These are phyloP conservation scores for Lepiota brunneoincarnata DNA, from an alignment of 768 basidiomycete species.

Conservation along the genomic window DNA sequence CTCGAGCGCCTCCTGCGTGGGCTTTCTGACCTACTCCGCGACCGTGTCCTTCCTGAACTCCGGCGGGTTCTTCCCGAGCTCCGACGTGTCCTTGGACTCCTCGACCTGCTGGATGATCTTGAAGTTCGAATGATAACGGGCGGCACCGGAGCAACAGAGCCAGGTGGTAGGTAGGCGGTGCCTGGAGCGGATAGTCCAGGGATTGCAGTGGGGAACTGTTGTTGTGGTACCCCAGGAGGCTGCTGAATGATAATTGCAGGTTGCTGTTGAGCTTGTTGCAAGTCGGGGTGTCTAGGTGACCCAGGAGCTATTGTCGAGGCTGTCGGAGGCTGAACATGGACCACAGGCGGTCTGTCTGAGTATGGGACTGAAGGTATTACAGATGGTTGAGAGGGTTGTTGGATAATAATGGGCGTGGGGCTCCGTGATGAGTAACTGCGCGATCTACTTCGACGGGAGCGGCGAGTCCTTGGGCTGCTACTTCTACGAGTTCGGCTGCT, in stretches of 20 bases:
- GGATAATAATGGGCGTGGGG: constrained; percentile 9
- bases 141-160: neutral
- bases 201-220: constrained; percentile 16
- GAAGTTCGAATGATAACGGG: constrained; percentile 17
- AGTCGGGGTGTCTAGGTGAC: constrained; percentile 23
- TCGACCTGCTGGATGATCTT: neutral
- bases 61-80: too few relatives aligned
- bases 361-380: neutral
- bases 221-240: constrained; percentile 21
- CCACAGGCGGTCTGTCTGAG: neutral
- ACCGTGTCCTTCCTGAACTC: too few relatives aligned
- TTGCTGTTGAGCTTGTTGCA: constrained; percentile 23
- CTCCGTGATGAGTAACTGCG: constrained; percentile 4
- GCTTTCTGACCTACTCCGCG: constrained; percentile 14
- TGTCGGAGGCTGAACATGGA: constrained; percentile 18
- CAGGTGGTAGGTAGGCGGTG: neutral
- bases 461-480: neutral
- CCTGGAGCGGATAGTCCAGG: constrained; percentile 5
- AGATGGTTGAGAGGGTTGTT: neutral
- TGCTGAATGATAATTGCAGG: constrained; percentile 27
- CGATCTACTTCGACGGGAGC: constrained; percentile 1
- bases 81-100: too few relatives aligned
- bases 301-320: constrained; percentile 18
- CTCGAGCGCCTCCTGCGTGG: constrained; percentile 3
- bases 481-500: neutral